Percentiles rank a stretch among this genome's conserved stretches.
These are phyloP conservation scores for Tetracladium marchalianum DNA, from an alignment of 495 filamentous ascomycete genomes.

Conservation along the genomic window DNA sequence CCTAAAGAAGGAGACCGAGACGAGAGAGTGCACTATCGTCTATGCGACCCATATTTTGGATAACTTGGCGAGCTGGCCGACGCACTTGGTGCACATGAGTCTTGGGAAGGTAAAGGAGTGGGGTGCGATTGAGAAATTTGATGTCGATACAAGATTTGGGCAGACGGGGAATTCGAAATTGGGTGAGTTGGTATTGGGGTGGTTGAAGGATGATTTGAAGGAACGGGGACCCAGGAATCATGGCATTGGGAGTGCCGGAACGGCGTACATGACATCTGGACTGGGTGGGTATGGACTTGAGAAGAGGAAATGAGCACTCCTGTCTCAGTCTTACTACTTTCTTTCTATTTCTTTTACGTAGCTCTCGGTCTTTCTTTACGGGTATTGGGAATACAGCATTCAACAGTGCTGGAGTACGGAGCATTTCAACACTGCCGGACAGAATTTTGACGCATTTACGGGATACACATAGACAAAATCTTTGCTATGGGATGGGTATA, in stretches of 20 bases:
- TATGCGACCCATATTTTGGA: slow-evolving; percentile 98
- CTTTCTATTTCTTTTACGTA: too few relatives aligned
- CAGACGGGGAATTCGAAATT: slow-evolving; percentile 60
- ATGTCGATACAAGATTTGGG: slow-evolving; percentile 17
- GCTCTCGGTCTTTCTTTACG: too few relatives aligned
- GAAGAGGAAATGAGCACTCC: slow-evolving; percentile 26
- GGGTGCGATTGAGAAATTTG: slow-evolving; percentile 51
- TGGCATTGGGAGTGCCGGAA: slow-evolving; percentile 49
- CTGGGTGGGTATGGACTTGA: slow-evolving; percentile 78
- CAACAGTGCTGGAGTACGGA: neutral
- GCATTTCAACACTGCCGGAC: neutral
- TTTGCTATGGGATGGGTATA: too few relatives aligned
- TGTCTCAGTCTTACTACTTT: neutral
- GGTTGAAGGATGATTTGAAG: slow-evolving; percentile 75
- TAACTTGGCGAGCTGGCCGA: slow-evolving; percentile 86
- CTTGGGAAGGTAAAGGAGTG: slow-evolving; percentile 75
- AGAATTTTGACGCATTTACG: neutral
- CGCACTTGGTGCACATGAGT: slow-evolving; percentile 91
- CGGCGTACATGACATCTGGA: slow-evolving; percentile 59
- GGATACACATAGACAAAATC: neutral
- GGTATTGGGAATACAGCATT: neutral
- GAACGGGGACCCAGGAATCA: slow-evolving; percentile 69
- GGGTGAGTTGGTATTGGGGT: slow-evolving; percentile 76
- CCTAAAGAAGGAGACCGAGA: slow-evolving; percentile 77
- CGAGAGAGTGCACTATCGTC: slow-evolving; percentile 75